Evolutionary conservation across 202 grass and related monocot genomes (phyloP).

Genomic region (Saccharum hybrid): DNA sequence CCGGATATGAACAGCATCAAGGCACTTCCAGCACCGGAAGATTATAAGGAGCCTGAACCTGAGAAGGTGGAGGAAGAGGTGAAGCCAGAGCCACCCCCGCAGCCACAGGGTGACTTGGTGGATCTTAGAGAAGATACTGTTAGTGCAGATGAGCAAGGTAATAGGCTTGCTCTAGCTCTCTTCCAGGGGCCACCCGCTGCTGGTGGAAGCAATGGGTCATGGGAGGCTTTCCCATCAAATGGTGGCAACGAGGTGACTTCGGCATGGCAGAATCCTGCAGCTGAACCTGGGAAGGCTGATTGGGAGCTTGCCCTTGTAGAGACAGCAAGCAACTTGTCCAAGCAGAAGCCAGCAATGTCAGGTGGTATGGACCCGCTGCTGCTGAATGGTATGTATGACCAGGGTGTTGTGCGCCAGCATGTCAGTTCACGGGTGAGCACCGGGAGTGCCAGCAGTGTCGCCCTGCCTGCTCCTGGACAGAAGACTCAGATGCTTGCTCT

Average conservation of each 20-base stretch:
- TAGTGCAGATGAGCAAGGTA: slow-evolving; percentile 82
- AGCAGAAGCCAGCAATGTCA: slow-evolving; percentile 76
- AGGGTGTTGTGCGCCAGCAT: slow-evolving; percentile 74
- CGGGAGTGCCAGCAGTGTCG: slow-evolving; percentile 83
- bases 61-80: slow-evolving; percentile 74
- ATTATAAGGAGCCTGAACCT: slow-evolving; percentile 76
- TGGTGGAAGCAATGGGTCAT: slow-evolving; percentile 70
- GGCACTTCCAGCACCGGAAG: slow-evolving; percentile 86
- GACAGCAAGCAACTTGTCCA: slow-evolving; percentile 88
- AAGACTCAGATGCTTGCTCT: slow-evolving; percentile 79
- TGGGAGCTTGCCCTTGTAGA: slow-evolving; percentile 92
- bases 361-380: slow-evolving; percentile 83
- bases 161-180: slow-evolving; percentile 84
- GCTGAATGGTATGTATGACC: slow-evolving; percentile 98
- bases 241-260: slow-evolving; percentile 77
- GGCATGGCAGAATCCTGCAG: slow-evolving; percentile 90
- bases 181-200: slow-evolving; percentile 74
- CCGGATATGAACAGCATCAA: slow-evolving; percentile 88
- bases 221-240: slow-evolving; percentile 83
- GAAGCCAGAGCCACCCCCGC: slow-evolving; percentile 57
- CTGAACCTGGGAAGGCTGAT: slow-evolving; percentile 82
- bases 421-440: slow-evolving; percentile 62
- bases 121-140: slow-evolving; percentile 77
- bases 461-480: slow-evolving; percentile 76
- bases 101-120: slow-evolving; percentile 70